These are phyloP conservation scores for Phaeolepiota aurea DNA, from an alignment of 768 basidiomycete species.

Conservation along the genomic window DNA sequence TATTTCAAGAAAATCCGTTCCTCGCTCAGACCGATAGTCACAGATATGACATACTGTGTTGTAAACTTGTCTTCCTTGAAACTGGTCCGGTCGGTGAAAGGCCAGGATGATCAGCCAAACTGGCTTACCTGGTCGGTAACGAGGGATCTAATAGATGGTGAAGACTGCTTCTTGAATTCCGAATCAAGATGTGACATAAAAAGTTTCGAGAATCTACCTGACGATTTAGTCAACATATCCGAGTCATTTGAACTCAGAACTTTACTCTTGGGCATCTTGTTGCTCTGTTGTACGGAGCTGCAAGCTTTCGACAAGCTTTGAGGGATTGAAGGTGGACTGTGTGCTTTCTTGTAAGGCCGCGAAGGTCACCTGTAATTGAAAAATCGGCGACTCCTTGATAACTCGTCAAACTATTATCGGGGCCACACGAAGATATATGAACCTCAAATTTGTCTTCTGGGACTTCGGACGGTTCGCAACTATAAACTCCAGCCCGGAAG, in stretches of 20 bases:
- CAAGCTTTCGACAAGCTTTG: slow-evolving; percentile 77
- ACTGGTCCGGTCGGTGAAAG: slow-evolving; percentile 33
- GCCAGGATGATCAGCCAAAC: neutral
- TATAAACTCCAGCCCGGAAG: slow-evolving; percentile 80
- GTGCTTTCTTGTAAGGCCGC: slow-evolving; percentile 75
- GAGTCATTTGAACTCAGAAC: too few relatives aligned
- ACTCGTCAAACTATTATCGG: slow-evolving; percentile 1
- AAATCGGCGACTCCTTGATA: slow-evolving; percentile 65
- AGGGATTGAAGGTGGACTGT: slow-evolving; percentile 72
- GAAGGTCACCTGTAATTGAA: slow-evolving; percentile 73
- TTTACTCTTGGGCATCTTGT: slow-evolving; percentile 95
- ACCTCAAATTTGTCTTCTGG: slow-evolving; percentile 34
- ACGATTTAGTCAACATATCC: too few relatives aligned
- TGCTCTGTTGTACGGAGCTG: slow-evolving; percentile 78
- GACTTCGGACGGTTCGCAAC: slow-evolving; percentile 54
- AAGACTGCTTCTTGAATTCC: slow-evolving; percentile 79
- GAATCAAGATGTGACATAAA: slow-evolving; percentile 85
- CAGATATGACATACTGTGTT: slow-evolving; percentile 74
- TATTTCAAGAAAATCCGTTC: slow-evolving; percentile 76
- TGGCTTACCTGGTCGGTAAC: slow-evolving; percentile 59
- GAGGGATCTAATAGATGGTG: slow-evolving; percentile 53
- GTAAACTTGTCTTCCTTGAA: slow-evolving; percentile 81
- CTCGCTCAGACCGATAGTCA: slow-evolving; percentile 54
- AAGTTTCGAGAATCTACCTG: slow-evolving; percentile 79
- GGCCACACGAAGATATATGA: neutral